These are phyloP conservation scores for Fusarium acutatum DNA, from an alignment of 2,329 filamentous ascomycete genomes.

Conservation along the genomic window DNA sequence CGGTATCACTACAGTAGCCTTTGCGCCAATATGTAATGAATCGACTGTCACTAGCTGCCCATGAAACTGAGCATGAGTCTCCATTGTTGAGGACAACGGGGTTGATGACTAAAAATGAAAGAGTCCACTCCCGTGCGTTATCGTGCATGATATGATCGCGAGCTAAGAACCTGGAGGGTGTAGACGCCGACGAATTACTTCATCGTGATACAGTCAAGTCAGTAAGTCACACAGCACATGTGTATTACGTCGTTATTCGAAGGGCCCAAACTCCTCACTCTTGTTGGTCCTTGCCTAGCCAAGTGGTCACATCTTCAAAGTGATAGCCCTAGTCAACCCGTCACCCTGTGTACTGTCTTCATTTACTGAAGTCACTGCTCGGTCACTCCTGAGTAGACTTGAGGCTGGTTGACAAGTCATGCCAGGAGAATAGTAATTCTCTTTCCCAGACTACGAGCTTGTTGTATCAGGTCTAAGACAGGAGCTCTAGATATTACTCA, in stretches of 20 bases:
- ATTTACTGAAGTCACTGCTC: background rate
- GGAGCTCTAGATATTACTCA: background rate
- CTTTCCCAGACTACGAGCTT: background rate
- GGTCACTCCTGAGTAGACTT: background rate
- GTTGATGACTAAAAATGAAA: background rate
- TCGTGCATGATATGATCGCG: background rate
- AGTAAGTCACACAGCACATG: background rate
- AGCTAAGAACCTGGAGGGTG: background rate
- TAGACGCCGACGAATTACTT: background rate
- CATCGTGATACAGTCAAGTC: background rate
- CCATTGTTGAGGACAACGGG: background rate
- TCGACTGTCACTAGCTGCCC: background rate
- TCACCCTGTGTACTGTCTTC: background rate
- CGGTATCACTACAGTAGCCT: too few relatives aligned
- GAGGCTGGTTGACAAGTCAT: background rate
- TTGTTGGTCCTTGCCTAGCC: background rate
- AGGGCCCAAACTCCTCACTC: background rate
- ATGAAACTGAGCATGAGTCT: background rate
- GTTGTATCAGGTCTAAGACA: background rate
- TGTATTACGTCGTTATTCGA: background rate
- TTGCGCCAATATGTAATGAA: background rate
- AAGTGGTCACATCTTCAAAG: background rate
- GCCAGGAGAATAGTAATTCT: background rate
- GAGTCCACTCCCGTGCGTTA: background rate
- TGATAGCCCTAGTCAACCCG: background rate